Base-by-base conservation (phyloP, 345 rosid species). In the Brassica carinata region DNA sequence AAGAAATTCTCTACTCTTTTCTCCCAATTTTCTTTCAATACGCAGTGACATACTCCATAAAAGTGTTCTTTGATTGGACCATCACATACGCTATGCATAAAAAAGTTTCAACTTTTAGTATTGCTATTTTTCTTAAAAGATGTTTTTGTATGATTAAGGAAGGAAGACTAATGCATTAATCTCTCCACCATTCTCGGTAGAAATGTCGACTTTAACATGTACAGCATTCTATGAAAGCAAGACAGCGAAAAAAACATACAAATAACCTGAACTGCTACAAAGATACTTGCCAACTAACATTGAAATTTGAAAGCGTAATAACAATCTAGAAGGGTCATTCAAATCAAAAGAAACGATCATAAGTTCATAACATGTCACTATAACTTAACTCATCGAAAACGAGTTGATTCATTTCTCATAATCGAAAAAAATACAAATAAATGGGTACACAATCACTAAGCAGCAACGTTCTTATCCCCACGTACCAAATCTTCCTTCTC, bases 401-500 rank as follows among this genome's bases (percentile, higher is more conserved):
- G 23, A 55, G 30, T 34, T 51, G 57, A 33, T 72, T 55, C 45
- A 26, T 27, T 43, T 78, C 33, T 65, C 73, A 65, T 38, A 72
- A 27, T 38, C 23, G n/a, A 8, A 61, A 43, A 63, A 13, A 8
- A 31, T 3, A 58, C 19, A 51, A 18, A 45, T 26, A 71, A 72
- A 53, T 40, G 68, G 15, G 18, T 14, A 67, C 30, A 67, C 10
- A 26, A 26, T 69, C 71, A 69, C 17, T 26, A 19, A 59, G 66
- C n/a, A 48, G 58, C 65, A 43, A 67, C 9, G 31, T 38, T 72
- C 67, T 3, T 36, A 53, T 53, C 33, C 2, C 45, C 69, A 79
- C 15, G 78, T 8, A 23, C 34, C 71, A 77, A 69, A 13, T 80
- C 84, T 31, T 82, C 75, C 75, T 89, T 89, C 76, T 92, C 94